Percentiles rank a stretch among this genome's conserved stretches.
Conservation (phyloP, 1,139 yeast species). For the Magnusiomyces suaveolens region DNA sequence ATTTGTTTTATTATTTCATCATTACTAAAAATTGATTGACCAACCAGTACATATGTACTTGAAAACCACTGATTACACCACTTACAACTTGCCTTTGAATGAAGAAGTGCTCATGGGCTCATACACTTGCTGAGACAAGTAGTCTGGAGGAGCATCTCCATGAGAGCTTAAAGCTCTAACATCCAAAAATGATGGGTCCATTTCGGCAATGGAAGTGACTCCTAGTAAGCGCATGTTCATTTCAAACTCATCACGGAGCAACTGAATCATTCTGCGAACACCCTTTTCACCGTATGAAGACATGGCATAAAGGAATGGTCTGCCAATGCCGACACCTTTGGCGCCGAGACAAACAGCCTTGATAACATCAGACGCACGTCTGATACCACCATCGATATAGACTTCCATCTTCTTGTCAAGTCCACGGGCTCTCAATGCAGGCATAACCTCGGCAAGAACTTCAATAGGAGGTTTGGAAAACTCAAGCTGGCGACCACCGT, state of each 20-base stretch:
- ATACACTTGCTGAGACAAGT: conserved; percentile 38
- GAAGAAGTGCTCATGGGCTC: conserved; percentile 28
- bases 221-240: conserved; percentile 89
- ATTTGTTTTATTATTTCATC: not conserved
- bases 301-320: conserved; percentile 71
- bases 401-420: conserved; percentile 50
- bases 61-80: no score
- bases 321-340: conserved; percentile 66
- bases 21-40: not conserved
- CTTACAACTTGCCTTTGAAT: conserved; percentile 19
- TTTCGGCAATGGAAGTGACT: conserved; percentile 53
- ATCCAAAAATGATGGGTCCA: conserved; percentile 49
- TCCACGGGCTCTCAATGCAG: conserved; percentile 40
- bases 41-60: no score
- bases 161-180: conserved; percentile 34
- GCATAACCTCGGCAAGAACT: conserved; percentile 55
- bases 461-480: conserved; percentile 61
- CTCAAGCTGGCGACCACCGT: conserved; percentile 74
- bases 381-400: conserved; percentile 65
- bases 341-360: conserved; percentile 72
- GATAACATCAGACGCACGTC: conserved; percentile 62
- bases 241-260: conserved; percentile 68
- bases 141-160: conserved; percentile 42
- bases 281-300: conserved; percentile 72
- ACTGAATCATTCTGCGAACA: conserved; percentile 64